Evolutionary conservation across 192 early-diverging fungal species (phyloP).

Genomic region (Backusella circina): DNA sequence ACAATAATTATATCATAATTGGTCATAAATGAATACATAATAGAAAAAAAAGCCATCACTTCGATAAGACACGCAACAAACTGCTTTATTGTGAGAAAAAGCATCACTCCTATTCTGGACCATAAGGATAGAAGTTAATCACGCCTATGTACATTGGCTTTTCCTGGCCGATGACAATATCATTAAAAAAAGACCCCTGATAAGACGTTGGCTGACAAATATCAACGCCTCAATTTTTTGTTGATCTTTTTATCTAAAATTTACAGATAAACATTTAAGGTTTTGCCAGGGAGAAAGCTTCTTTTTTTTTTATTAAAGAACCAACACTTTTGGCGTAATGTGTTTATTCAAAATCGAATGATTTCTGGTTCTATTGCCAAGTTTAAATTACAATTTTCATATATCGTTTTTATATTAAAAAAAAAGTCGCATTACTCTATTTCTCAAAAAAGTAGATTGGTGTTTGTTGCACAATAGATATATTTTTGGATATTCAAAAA

Average conservation of each 20-base stretch:
- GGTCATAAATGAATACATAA: too few relatives aligned
- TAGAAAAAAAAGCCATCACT: too few relatives aligned
- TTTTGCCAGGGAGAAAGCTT: neutral
- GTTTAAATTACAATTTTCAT: neutral
- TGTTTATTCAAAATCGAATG: neutral
- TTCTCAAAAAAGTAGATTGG: neutral
- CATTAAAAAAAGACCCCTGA: neutral
- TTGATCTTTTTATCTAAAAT: neutral
- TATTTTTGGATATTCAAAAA: neutral
- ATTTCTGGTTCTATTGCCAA: neutral
- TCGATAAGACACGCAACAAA: too few relatives aligned
- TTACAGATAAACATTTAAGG: neutral
- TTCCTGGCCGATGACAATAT: too few relatives aligned
- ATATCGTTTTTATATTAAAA: too few relatives aligned
- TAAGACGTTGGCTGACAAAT: neutral
- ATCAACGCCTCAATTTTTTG: neutral
- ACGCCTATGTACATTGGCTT: too few relatives aligned
- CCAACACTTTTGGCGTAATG: neutral
- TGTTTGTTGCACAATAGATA: neutral
- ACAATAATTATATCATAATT: too few relatives aligned
- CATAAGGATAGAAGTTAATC: too few relatives aligned
- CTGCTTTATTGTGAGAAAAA: too few relatives aligned
- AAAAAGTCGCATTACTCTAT: neutral
- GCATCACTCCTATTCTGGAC: too few relatives aligned
- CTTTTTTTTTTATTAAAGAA: too few relatives aligned